Evolutionary conservation across 2,329 filamentous ascomycete species (phyloP), one percentile per base, ranked within the genome.

Genomic region (Aschersonia sp.): DNA sequence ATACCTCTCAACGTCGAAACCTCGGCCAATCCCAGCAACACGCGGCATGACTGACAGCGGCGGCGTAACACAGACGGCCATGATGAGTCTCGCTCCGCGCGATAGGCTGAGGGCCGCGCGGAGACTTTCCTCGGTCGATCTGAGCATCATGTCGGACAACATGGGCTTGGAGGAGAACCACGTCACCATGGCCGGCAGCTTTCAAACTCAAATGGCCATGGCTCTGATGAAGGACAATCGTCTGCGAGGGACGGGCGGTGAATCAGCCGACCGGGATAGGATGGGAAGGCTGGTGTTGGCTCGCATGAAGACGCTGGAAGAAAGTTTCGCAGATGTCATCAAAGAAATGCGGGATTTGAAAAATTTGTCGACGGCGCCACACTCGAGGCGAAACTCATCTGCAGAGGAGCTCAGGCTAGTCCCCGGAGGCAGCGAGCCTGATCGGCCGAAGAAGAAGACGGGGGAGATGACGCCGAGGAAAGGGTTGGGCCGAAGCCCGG

Each of bases 221-320:
- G 82, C 81, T 0, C 76, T 79, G 45, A 80, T 81, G 56, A 71
- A 72, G 61, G 65, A 71, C 41, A 65, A 60, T 11, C 77, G 76
- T 22, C 63, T 80, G 47, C 75, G 74, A 55, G 65, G 61, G 14
- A 59, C 61, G 32, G 66, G 61, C 32, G 61, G 60, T 32, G 65
- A 69, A 44, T 49, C 60, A 4, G 63, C 59, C 47, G 68, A 70
- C 72, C 77, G 62, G 30, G 83, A 86, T 58, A 77, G 84, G 41
- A 84, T 89, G 75, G 81, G 82, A 54, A 77, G 87, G 48, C 74
- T 95, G 43, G 84, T 95, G 64, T 70, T 95, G 43, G 87, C 87
- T 7, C 74, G 87, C 35, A 95, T 95, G 87, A 92, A 92, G 62
- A 90, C 84, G 6, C 72, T 97, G 2, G 89, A 97, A 61, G 87